Evolutionary conservation across 1,284 basidiomycete species (phyloP).

Genomic region (Fistulinella staudtii): DNA sequence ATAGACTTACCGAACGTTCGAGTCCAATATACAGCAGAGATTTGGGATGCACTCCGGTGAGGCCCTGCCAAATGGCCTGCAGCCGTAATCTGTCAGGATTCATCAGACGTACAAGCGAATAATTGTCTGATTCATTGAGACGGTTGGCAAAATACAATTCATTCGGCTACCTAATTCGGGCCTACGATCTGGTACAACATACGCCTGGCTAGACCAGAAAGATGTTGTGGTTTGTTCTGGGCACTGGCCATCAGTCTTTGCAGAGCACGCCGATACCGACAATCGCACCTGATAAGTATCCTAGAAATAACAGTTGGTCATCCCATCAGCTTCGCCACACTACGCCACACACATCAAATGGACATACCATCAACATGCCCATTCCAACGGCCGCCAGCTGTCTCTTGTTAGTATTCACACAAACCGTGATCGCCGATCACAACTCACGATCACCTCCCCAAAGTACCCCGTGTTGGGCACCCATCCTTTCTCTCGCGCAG

Average conservation of each 20-base stretch:
- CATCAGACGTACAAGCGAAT: too few relatives aligned
- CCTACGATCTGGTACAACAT: slow-evolving; percentile 93
- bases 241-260: slow-evolving; percentile 28
- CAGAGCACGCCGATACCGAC: slow-evolving; percentile 3
- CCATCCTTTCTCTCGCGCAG: slow-evolving; percentile 71
- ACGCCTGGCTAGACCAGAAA: slow-evolving; percentile 83
- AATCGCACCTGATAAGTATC: slow-evolving; percentile 47
- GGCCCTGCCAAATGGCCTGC: too few relatives aligned
- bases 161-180: slow-evolving; percentile 72
- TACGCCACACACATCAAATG: not conserved
- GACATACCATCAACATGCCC: slow-evolving; percentile 85
- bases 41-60: too few relatives aligned
- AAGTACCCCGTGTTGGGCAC: slow-evolving; percentile 73
- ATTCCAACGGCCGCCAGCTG: slow-evolving; percentile 73
- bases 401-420: slow-evolving; percentile 11
- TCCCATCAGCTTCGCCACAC: slow-evolving; percentile 11
- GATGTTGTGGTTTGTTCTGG: slow-evolving; percentile 84
- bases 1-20: too few relatives aligned
- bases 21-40: too few relatives aligned
- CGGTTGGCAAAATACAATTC: too few relatives aligned
- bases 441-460: slow-evolving; percentile 61
- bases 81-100: too few relatives aligned
- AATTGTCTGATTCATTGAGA: too few relatives aligned
- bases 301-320: slow-evolving; percentile 22
- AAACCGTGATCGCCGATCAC: slow-evolving; percentile 4